Conservation (phyloP, 2,329 filamentous ascomycete genomes). For the Monascus ruber region DNA sequence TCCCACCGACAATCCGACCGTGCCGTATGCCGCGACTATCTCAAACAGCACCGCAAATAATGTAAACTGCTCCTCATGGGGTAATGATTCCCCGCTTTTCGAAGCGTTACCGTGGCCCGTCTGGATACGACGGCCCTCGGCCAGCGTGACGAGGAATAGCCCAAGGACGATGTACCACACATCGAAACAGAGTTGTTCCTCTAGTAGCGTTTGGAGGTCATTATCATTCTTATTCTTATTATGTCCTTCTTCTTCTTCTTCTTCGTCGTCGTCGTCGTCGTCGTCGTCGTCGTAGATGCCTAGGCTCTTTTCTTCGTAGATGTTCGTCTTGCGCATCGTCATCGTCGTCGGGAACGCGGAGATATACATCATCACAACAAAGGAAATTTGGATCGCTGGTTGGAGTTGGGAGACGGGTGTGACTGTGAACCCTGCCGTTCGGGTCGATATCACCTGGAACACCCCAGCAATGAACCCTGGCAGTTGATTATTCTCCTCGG, state of each 20-base stretch:
- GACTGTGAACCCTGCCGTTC: conserved; percentile 81
- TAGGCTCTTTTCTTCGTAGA: conserved; percentile 71
- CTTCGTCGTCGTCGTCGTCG: conserved; percentile 33
- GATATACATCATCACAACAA: conserved; percentile 99
- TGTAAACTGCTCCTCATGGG: no score
- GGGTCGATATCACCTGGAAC: conserved; percentile 80
- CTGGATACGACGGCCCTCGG: conserved; percentile 60
- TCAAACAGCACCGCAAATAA: no score
- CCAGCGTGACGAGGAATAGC: conserved; percentile 82
- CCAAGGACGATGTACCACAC: conserved; percentile 94
- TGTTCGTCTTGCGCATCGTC: conserved; percentile 84
- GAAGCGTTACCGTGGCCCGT: no score
- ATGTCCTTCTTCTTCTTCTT: conserved; percentile 47
- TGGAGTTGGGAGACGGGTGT: conserved; percentile 69
- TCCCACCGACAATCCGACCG: no score
- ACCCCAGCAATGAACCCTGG: conserved; percentile 64
- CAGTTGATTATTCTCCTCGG: neutral
- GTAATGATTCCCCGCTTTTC: no score
- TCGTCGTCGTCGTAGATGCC: conserved; percentile 60
- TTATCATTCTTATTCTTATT: conserved; percentile 79
- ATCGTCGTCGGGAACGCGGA: conserved; percentile 95
- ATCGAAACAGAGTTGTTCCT: conserved; percentile 89
- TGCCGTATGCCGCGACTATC: no score
- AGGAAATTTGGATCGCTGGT: conserved; percentile 84
- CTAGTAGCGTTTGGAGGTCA: conserved; percentile 36